Evolutionary conservation across 1,139 yeast genomes (phyloP), one percentile per base, ranked within the genome.

Genomic region (Geotrichum candidum): DNA sequence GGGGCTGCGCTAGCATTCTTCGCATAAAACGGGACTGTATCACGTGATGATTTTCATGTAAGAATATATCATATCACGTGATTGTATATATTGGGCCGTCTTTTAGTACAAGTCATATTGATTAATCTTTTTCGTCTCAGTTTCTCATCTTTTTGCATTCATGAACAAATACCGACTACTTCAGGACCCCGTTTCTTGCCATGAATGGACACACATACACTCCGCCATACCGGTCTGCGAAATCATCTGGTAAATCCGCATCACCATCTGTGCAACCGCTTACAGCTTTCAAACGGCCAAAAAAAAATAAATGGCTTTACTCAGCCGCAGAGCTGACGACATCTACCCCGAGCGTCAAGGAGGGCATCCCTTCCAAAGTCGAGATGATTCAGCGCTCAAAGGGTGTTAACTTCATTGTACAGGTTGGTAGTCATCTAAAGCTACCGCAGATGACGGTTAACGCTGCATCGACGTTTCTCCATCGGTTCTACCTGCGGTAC

Each of bases 401-500:
- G 65, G 85, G 84, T 6, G 77, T 78, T 15, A 73, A 75, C 52
- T 82, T 79, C 65, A 73, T 82, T 45, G 76, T 78, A 23, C 76
- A 75, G 59, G 78, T 80, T 53, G 80, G 83, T 48, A 68, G 75
- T 51, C 75, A 75, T 60, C 70, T 82, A 52, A 74, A 78, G 57
- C 69, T 82, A 27, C 82, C 84, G 2, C 75, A 80, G 55, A 76
- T 78, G 59, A 79, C 83, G 15, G 75, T 81, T 0, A 74, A 79
- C 65, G 78, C 83, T 1, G 85, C 85, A 0, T 69, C 82, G n/a
- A 74, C 74, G 23, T 79, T 76, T 64, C 73, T 81, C 60, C 86
- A 82, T 64, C 72, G 86, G 60, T 82, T 80, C 69, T 83, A 80
- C 67, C 76, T 80, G 77, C 72, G 83, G 52, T 71, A 73, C 61